Conservation (phyloP, 1,139 yeast genomes). For the Geotrichum histeridarum region DNA sequence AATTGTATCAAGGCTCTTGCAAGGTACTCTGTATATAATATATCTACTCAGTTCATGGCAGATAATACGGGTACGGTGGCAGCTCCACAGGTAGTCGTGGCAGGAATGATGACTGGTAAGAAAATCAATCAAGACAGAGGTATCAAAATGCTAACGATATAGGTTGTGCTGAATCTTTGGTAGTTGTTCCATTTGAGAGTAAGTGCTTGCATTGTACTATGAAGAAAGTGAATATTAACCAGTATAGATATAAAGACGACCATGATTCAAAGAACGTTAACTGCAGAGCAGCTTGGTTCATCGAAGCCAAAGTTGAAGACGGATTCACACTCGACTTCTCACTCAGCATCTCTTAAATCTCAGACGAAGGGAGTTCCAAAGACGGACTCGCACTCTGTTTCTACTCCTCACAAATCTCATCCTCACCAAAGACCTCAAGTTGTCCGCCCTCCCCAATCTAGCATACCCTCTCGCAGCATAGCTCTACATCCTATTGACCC, state of each 20-base stretch:
- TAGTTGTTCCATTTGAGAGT: slow-evolving; percentile 86
- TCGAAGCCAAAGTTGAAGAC: too few species aligned
- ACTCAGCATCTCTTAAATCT: too few species aligned
- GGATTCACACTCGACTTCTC: too few species aligned
- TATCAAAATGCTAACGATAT: neutral
- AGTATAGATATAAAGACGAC: slow-evolving; percentile 57
- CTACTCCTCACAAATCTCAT: too few species aligned
- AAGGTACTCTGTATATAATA: slow-evolving; percentile 68
- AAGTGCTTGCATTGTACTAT: slow-evolving; percentile 9
- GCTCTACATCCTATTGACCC: slow-evolving; percentile 22
- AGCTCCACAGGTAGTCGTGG: slow-evolving; percentile 48
- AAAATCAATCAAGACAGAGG: neutral
- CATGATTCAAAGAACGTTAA: slow-evolving; percentile 54
- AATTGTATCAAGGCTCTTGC: slow-evolving; percentile 66
- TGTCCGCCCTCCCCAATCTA: neutral
- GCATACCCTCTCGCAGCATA: too few species aligned
- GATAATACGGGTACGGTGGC: slow-evolving; percentile 30
- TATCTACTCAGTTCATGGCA: slow-evolving; percentile 72
- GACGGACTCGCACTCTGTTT: too few species aligned
- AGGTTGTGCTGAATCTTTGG: slow-evolving; percentile 60
- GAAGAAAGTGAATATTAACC: too few species aligned
- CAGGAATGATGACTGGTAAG: slow-evolving; percentile 65
- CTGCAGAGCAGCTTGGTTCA: too few species aligned
- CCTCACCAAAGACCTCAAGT: neutral
- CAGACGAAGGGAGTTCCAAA: too few species aligned